Conservation (phyloP, 2,329 filamentous ascomycete genomes). For the Plenodomus tracheiphilus region DNA sequence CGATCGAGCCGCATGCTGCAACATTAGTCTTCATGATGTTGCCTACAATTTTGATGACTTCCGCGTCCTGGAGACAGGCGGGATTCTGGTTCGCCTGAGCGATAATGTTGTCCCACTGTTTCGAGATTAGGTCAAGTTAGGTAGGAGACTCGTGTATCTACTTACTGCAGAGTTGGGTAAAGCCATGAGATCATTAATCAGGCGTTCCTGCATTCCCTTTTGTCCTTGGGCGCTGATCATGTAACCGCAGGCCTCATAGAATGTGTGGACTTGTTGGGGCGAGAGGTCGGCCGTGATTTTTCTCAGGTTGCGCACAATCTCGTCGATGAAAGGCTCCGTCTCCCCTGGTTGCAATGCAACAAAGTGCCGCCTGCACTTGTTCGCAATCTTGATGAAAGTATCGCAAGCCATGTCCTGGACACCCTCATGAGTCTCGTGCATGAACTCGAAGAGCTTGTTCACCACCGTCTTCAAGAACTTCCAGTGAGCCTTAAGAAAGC, state of each 20-base stretch:
- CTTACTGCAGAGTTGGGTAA: conserved; percentile 78
- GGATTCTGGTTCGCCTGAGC: conserved; percentile 82
- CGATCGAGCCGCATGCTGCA: conserved; percentile 95
- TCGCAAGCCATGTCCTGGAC: conserved; percentile 99
- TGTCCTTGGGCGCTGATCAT: conserved; percentile 99
- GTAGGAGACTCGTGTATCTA: neutral
- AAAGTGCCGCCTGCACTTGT: conserved; percentile 96
- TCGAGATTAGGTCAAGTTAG: conserved; percentile 14
- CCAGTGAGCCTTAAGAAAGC: conserved; percentile 98
- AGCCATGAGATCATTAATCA: conserved; percentile 90
- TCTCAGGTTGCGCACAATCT: conserved; percentile 93
- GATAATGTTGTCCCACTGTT: conserved; percentile 88
- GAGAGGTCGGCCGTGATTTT: conserved; percentile 95
- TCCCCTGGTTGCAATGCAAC: conserved; percentile 94
- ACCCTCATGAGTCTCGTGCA: conserved; percentile 99
- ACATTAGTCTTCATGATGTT: conserved; percentile 99
- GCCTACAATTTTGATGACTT: conserved; percentile 97
- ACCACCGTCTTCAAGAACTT: conserved; percentile 99
- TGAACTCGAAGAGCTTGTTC: conserved; percentile 99
- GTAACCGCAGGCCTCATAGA: conserved; percentile 98
- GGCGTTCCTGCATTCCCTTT: conserved; percentile 87
- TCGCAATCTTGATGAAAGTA: conserved; percentile 99
- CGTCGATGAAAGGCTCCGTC: conserved; percentile 94
- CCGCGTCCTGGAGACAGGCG: conserved; percentile 82
- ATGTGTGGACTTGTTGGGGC: conserved; percentile 96